Evolutionary conservation across 2,329 filamentous ascomycete genomes (phyloP).

Genomic region (Ophiostoma novo-ulmi): DNA sequence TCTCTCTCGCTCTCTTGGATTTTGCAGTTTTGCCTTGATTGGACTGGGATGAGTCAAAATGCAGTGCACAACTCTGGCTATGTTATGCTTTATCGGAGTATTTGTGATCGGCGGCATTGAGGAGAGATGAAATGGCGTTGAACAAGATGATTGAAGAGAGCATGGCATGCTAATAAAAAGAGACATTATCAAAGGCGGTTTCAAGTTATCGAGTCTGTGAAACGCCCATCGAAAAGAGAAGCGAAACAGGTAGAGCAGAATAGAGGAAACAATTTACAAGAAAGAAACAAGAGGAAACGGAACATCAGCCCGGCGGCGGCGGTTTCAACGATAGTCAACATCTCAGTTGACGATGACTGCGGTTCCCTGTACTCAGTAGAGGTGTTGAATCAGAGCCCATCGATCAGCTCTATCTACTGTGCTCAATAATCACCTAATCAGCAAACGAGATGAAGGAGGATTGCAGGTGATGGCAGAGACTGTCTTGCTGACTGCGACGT

Average conservation of each 20-base stretch:
- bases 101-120: no score
- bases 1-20: not conserved
- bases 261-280: not conserved
- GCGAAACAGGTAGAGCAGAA: not conserved
- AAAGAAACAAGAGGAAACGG: not conserved
- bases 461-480: not conserved
- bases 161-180: no score
- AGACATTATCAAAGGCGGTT: not conserved
- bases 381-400: no score
- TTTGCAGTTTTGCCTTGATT: not conserved
- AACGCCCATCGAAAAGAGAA: not conserved
- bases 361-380: no score
- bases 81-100: no score
- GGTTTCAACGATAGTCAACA: not conserved
- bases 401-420: no score
- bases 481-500: slow-evolving; percentile 3
- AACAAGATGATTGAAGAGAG: no score
- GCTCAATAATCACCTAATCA: no score
- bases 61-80: not conserved
- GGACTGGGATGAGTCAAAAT: not conserved
- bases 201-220: not conserved
- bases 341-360: no score
- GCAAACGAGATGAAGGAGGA: not conserved
- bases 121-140: no score
- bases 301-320: not conserved